Base-by-base conservation (phyloP, 2,329 filamentous ascomycete species). In the Epichloe baconii region DNA sequence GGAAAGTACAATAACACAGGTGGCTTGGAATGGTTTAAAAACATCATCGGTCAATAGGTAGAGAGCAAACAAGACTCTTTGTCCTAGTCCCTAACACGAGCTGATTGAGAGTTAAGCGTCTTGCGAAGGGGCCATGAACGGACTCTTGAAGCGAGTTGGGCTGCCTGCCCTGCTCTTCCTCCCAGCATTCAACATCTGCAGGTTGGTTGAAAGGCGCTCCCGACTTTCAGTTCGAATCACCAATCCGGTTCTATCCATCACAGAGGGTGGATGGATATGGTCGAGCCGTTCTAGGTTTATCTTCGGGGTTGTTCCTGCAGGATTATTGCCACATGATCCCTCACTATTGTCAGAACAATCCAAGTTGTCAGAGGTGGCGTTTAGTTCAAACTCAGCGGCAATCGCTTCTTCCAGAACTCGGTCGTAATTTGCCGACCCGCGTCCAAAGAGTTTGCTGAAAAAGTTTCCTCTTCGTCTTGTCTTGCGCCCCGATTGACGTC, bases 161-260 rank as follows among this genome's bases (percentile, higher is more conserved):
- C 78, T 82, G 19, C 68, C 72, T 15, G 75, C 71, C 51, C 78
- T 70, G 64, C 78, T 80, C 63, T 78, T 71, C 64, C 79, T 66
- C 23, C 79, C 78, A 2, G 76, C 76, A 47, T 71, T 76, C 54
- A 79, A 64, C 68, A 77, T 73, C 52, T 76, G 74, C 23, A 75
- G 57, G 8, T 71, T 76, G 14, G 79, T 76, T 15, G 77, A 74
- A 38, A 96, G 68, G 52, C 87, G 76, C 63, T 97, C 93, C 49
- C 88, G 76, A 63, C 88, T 95, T 63, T 96, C 91, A 0, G 87
- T 94, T 57, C 91, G 74, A 2, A 88, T 79, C 50, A 87, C 82
- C 56, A 96, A 65, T 1, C 90, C 90, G 45, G 79, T 82, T 40
- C 88, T 71, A 57, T 83, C 79, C 61, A 83, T 73, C 5, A 74